Conservation (phyloP, 1,284 basidiomycete genomes). For the Irpex sp. region DNA sequence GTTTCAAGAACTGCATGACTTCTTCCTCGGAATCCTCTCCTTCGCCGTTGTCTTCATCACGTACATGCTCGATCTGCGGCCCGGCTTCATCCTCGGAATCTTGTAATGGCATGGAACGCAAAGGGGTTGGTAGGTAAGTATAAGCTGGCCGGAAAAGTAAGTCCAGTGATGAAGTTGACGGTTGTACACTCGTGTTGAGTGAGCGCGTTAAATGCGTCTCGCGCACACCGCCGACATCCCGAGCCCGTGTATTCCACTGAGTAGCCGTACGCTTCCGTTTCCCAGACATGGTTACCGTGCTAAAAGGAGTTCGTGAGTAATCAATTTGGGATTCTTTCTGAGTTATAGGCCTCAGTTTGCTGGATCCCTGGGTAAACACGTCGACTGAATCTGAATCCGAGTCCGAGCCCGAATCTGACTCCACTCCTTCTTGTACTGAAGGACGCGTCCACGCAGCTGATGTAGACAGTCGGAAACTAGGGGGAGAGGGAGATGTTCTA, state of each 20-base stretch:
- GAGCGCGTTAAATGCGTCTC: no score
- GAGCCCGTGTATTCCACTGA: neutral
- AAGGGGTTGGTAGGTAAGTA: no score
- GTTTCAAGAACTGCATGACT: conserved; percentile 6
- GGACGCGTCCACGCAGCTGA: conserved; percentile 1
- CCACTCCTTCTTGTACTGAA: neutral
- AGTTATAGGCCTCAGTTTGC: no score
- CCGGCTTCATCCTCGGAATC: neutral
- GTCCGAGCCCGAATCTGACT: neutral
- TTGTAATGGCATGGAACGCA: neutral
- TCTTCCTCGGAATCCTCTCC: conserved; percentile 9
- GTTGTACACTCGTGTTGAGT: no score
- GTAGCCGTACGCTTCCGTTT: neutral
- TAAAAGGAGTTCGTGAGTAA: no score
- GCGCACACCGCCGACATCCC: no score
- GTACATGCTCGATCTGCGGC: neutral
- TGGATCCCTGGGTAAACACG: no score
- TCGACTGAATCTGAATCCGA: neutral
- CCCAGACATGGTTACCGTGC: neutral
- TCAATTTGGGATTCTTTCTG: no score
- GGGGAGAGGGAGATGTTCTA: neutral
- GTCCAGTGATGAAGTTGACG: no score
- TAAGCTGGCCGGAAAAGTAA: no score
- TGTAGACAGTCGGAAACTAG: neutral
- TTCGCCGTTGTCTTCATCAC: neutral